Conservation (phyloP, 352 stramenopile species). For the Phytophthora pinifolia region DNA sequence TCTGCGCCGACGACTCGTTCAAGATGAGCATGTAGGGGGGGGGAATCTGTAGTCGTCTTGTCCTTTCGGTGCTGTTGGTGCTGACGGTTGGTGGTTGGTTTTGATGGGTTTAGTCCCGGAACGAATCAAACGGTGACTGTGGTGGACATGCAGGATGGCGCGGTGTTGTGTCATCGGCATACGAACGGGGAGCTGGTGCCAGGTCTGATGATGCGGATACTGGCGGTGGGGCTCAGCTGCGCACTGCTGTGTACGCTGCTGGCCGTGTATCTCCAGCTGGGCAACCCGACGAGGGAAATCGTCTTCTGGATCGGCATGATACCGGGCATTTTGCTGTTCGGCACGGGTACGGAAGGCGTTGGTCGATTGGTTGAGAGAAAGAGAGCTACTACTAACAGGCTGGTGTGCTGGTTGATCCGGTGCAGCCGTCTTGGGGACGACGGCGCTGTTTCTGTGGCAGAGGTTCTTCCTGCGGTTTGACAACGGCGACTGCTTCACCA, state of each 20-base stretch:
- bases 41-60: neutral
- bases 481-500: slow-evolving; percentile 76
- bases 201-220: slow-evolving; percentile 42
- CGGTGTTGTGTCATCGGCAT: slow-evolving; percentile 39
- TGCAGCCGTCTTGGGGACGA: slow-evolving; percentile 45
- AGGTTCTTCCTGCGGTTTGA: slow-evolving; percentile 49
- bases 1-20: slow-evolving; percentile 44
- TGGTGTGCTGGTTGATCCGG: slow-evolving; percentile 2
- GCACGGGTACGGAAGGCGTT: slow-evolving; percentile 27
- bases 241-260: slow-evolving; percentile 42
- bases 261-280: slow-evolving; percentile 69
- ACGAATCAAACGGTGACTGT: slow-evolving; percentile 31
- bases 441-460: slow-evolving; percentile 62
- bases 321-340: slow-evolving; percentile 53
- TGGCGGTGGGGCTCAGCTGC: slow-evolving; percentile 49
- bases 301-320: slow-evolving; percentile 62
- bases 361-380: no score
- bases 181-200: slow-evolving; percentile 28
- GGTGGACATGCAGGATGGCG: slow-evolving; percentile 33
- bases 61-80: neutral
- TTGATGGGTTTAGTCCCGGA: slow-evolving; percentile 13
- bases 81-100: neutral
- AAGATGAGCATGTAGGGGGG: slow-evolving; percentile 20
- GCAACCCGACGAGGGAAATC: slow-evolving; percentile 54
- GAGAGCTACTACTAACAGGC: neutral